These are phyloP conservation scores for Ustilago hordei DNA, from an alignment of 1,284 basidiomycete genomes.

Conservation along the genomic window DNA sequence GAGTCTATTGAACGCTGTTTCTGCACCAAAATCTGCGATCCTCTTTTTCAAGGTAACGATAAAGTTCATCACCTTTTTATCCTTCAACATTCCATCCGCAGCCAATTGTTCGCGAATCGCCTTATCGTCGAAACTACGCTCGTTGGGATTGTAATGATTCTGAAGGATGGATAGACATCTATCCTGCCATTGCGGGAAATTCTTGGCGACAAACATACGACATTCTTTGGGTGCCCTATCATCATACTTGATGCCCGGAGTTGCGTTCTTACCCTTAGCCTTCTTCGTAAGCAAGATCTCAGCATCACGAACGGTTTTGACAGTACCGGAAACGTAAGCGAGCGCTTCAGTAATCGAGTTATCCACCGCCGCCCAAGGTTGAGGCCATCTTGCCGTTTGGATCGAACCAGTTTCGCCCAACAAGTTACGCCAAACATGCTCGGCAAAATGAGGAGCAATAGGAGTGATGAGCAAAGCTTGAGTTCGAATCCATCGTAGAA, in stretches of 20 bases:
- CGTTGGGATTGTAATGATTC: conserved; percentile 76
- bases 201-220: conserved; percentile 87
- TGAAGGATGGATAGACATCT: conserved; percentile 81
- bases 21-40: conserved; percentile 81
- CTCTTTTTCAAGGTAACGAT: conserved; percentile 93
- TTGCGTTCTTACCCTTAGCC: conserved; percentile 56
- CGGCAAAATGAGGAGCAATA: conserved; percentile 93
- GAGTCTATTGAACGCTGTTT: conserved; percentile 85
- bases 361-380: conserved; percentile 72
- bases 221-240: conserved; percentile 77
- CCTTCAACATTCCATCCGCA: conserved; percentile 87
- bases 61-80: conserved; percentile 96
- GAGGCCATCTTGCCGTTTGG: conserved; percentile 85
- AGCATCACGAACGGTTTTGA: conserved; percentile 90
- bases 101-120: conserved; percentile 80
- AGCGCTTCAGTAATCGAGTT: conserved; percentile 75
- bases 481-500: conserved; percentile 82
- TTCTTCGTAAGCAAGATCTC: conserved; percentile 73
- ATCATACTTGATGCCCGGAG: conserved; percentile 56
- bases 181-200: conserved; percentile 95
- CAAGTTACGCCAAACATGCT: conserved; percentile 83
- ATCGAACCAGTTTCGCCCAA: conserved; percentile 84
- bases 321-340: conserved; percentile 82
- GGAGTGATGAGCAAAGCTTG: conserved; percentile 85
- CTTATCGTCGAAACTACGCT: conserved; percentile 83